Percentiles rank a stretch among this genome's conserved stretches.
Conservation (phyloP, 805 yeast species). For the Metschnikowia colocasiae region DNA sequence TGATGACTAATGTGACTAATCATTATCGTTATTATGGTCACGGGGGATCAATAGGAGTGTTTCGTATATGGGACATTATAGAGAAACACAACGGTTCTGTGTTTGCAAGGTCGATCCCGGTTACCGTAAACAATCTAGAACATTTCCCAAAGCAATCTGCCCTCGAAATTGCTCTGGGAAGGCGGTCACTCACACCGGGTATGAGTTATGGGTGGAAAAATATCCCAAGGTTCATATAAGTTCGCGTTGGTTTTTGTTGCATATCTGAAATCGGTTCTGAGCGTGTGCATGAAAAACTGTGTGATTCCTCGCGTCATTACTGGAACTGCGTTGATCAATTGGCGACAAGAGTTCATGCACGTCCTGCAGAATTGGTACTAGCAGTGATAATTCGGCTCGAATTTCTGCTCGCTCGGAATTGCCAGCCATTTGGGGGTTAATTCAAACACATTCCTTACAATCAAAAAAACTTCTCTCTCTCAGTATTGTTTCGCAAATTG, state of each 20-base stretch:
- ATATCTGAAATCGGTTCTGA: not conserved
- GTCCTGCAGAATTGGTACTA: not conserved
- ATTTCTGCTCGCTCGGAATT: not conserved
- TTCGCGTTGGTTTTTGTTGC: not conserved
- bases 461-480: not conserved
- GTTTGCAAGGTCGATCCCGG: not conserved
- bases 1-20: not conserved
- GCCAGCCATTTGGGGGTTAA: not conserved
- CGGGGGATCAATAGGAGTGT: not conserved
- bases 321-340: not conserved
- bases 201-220: not conserved
- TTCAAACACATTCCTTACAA: not conserved
- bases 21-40: not conserved
- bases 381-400: not conserved
- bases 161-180: too few relatives aligned
- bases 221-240: not conserved
- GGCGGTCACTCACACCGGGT: not conserved
- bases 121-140: not conserved
- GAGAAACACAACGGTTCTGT: not conserved
- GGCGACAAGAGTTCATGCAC: not conserved
- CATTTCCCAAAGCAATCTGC: not conserved
- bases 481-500: not conserved
- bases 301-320: constrained; percentile 1
- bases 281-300: not conserved
- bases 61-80: not conserved